A percentile compares a stretch with the other conserved stretches of the same genome.
These are phyloP conservation scores for Pichia insulana DNA, from an alignment of 805 yeast species.

Conservation along the genomic window DNA sequence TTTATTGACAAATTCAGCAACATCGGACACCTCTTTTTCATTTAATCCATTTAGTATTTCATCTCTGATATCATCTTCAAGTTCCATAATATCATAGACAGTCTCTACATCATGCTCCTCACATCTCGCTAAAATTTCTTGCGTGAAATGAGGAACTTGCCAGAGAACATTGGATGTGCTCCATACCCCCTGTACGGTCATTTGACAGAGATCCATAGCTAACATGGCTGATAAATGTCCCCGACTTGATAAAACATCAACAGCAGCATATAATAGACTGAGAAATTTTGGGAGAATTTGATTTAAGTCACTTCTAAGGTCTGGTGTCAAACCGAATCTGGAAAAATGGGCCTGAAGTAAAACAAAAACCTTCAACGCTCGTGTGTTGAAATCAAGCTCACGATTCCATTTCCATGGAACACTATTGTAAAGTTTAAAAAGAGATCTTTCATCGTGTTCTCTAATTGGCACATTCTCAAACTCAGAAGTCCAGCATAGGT, in stretches of 20 bases:
- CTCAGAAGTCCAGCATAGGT: conserved; percentile 60
- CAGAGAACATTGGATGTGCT: conserved; percentile 65
- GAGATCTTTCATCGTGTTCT: conserved; percentile 42
- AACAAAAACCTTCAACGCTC: conserved; percentile 62
- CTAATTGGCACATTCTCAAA: conserved; percentile 60
- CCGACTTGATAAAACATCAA: conserved; percentile 72
- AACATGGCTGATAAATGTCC: conserved; percentile 70
- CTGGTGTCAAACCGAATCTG: conserved; percentile 52
- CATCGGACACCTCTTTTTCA: conserved; percentile 44
- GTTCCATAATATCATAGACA: conserved; percentile 68
- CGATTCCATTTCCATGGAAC: conserved; percentile 51
- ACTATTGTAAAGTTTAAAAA: conserved; percentile 44
- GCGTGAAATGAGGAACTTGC: conserved; percentile 67
- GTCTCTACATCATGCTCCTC: conserved; percentile 47
- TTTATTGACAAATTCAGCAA: conserved; percentile 82
- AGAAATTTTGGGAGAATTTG: conserved; percentile 41
- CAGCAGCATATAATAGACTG: conserved; percentile 51
- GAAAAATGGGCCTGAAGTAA: conserved; percentile 77
- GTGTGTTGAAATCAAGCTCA: conserved; percentile 33
- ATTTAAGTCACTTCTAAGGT: conserved; percentile 49
- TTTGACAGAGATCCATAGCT: conserved; percentile 83
- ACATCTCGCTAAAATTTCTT: conserved; percentile 46
- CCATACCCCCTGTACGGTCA: conserved; percentile 85
- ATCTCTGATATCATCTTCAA: conserved; percentile 59
- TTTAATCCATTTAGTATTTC: conserved; percentile 45